Evolutionary conservation across 1,284 basidiomycete species (phyloP).

Genomic region (Filobasidium uniguttulatum): DNA sequence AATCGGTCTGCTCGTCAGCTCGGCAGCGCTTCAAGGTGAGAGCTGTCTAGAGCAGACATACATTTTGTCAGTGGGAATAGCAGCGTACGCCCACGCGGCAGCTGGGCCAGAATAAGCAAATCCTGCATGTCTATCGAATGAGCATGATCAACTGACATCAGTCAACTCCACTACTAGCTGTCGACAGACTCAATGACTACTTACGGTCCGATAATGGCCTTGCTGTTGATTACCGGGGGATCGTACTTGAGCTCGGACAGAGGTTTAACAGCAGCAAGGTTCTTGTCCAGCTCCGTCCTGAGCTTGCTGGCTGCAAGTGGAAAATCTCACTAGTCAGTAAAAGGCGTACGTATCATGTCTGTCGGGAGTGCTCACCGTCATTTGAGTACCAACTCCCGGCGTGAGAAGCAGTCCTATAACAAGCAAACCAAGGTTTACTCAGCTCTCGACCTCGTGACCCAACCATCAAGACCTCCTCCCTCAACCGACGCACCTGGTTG

Average conservation of each 20-base stretch:
- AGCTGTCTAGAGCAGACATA: slow-evolving; percentile 41
- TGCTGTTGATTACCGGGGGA: slow-evolving; percentile 60
- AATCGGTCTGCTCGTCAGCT: not conserved
- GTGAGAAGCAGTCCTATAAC: slow-evolving; percentile 55
- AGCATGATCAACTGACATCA: not conserved
- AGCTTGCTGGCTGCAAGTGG: slow-evolving; percentile 45
- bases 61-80: slow-evolving; percentile 69
- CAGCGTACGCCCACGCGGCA: slow-evolving; percentile 91
- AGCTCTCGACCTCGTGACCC: no score
- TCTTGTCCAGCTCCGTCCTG: slow-evolving; percentile 48
- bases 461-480: not conserved
- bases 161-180: no score
- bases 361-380: slow-evolving; percentile 44
- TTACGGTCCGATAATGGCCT: slow-evolving; percentile 92
- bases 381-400: slow-evolving; percentile 82
- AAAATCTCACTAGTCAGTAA: slow-evolving; percentile 8
- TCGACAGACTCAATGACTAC: no score
- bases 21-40: not conserved
- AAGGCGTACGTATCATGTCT: slow-evolving; percentile 2
- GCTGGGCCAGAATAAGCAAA: slow-evolving; percentile 87
- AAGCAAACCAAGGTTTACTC: no score
- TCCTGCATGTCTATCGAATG: slow-evolving; percentile 68
- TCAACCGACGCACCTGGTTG: not conserved
- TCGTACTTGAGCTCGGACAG: slow-evolving; percentile 40
- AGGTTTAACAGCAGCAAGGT: slow-evolving; percentile 50